Conservation (phyloP, 139 green algal genomes). For the Spirogloea muscicola region DNA sequence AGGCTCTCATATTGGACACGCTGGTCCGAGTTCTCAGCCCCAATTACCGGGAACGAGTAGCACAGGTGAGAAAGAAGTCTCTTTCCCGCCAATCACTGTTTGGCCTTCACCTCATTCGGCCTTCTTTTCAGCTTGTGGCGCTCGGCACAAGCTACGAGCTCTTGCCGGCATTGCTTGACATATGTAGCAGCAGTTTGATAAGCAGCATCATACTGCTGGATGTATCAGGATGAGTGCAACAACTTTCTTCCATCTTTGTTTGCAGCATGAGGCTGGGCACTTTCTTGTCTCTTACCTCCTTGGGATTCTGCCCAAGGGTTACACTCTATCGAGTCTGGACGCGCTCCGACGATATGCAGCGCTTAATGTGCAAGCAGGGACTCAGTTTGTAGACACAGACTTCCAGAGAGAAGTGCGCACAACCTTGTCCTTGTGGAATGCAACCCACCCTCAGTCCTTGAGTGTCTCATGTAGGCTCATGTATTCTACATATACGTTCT, state of each 20-base stretch:
- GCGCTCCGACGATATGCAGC: constrained; percentile 74
- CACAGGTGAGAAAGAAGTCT: too few species aligned
- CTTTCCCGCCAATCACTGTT: too few species aligned
- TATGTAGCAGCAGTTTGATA: too few species aligned
- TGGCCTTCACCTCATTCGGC: too few species aligned
- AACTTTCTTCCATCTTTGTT: neutral
- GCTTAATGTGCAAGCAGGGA: constrained; percentile 93
- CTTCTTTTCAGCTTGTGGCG: too few species aligned
- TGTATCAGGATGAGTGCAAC: neutral
- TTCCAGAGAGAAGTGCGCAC: constrained; percentile 72
- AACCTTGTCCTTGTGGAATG: too few species aligned
- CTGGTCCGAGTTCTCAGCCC: constrained; percentile 56
- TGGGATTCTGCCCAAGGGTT: constrained; percentile 80
- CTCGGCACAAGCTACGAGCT: too few species aligned
- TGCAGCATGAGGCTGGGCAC: constrained; percentile 82
- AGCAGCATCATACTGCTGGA: too few species aligned
- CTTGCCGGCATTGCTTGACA: too few species aligned
- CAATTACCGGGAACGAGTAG: constrained; percentile 54
- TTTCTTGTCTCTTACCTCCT: constrained; percentile 91
- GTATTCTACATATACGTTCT: too few species aligned
- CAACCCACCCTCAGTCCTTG: too few species aligned
- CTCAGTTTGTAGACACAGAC: constrained; percentile 82
- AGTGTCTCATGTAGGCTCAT: too few species aligned
- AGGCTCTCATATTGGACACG: constrained; percentile 75
- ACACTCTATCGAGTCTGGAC: constrained; percentile 80